These are phyloP conservation scores for Hypomontagnella monticulosa DNA, from an alignment of 495 filamentous ascomycete species.

Conservation along the genomic window DNA sequence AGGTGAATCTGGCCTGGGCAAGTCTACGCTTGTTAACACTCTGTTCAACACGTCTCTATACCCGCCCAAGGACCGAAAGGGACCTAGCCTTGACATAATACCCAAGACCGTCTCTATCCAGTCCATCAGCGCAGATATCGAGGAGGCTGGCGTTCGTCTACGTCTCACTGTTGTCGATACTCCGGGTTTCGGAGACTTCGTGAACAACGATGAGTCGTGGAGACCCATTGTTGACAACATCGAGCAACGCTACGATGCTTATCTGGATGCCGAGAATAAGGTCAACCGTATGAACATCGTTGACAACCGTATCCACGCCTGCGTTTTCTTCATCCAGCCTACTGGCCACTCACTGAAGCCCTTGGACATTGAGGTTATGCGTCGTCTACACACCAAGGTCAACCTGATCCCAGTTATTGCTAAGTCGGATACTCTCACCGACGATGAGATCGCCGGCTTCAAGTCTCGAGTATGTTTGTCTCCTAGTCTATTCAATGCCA, in stretches of 20 bases:
- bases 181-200: conserved; percentile 97
- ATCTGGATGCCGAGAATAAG: conserved; percentile 99
- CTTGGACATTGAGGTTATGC: conserved; percentile 98
- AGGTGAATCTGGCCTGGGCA: conserved; percentile 99
- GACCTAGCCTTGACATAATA: conserved; percentile 95
- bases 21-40: conserved; percentile 98
- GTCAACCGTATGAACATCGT: conserved; percentile 99
- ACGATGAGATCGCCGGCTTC: conserved; percentile 93
- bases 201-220: conserved; percentile 99
- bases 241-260: conserved; percentile 97
- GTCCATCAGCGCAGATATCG: conserved; percentile 97
- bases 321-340: conserved; percentile 99
- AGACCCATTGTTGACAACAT: conserved; percentile 99
- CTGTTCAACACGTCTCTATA: conserved; percentile 99
- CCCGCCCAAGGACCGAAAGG: conserved; percentile 97
- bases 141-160: conserved; percentile 98
- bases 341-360: conserved; percentile 99
- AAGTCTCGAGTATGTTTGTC: conserved; percentile 83
- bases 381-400: conserved; percentile 98
- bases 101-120: conserved; percentile 99
- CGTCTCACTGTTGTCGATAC: conserved; percentile 97
- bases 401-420: conserved; percentile 99
- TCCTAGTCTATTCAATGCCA: conserved; percentile 4
- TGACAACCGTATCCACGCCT: conserved; percentile 97
- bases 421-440: conserved; percentile 97